These are phyloP conservation scores for Paramecium biaurelia DNA, from an alignment of 73 alveolate species.

Conservation along the genomic window DNA sequence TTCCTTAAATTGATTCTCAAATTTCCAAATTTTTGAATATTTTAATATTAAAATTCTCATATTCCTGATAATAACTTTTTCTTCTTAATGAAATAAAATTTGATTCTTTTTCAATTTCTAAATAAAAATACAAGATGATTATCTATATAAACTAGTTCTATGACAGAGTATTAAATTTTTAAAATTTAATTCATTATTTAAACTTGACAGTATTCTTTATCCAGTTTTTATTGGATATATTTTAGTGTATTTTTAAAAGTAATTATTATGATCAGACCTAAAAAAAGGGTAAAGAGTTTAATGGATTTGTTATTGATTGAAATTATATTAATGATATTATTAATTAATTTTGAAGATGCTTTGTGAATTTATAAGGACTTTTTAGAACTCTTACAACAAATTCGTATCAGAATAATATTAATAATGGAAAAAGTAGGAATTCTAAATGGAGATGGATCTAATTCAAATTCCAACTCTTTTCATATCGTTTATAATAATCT, in stretches of 20 bases:
- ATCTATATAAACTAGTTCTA: background rate
- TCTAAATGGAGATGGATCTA: background rate
- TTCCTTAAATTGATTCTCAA: background rate
- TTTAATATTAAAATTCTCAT: background rate
- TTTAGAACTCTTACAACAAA: background rate
- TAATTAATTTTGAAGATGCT: conserved; percentile 1
- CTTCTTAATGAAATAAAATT: background rate
- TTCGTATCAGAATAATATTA: background rate
- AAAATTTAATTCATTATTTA: no score
- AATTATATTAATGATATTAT: background rate
- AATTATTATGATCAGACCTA: background rate
- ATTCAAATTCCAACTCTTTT: background rate
- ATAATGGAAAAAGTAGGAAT: background rate
- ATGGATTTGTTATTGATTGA: background rate
- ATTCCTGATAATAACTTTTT: background rate
- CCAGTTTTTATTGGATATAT: background rate
- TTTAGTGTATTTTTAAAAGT: background rate
- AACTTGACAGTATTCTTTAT: no score
- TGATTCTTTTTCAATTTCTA: background rate
- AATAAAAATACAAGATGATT: background rate
- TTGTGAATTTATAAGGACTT: background rate
- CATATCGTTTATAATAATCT: background rate
- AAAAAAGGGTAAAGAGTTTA: background rate
- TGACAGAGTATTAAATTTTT: background rate
- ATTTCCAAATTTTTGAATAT: background rate